These are phyloP conservation scores for Heteromeles arbutifolia DNA, from an alignment of 306 rosid genomes.

Conservation along the genomic window DNA sequence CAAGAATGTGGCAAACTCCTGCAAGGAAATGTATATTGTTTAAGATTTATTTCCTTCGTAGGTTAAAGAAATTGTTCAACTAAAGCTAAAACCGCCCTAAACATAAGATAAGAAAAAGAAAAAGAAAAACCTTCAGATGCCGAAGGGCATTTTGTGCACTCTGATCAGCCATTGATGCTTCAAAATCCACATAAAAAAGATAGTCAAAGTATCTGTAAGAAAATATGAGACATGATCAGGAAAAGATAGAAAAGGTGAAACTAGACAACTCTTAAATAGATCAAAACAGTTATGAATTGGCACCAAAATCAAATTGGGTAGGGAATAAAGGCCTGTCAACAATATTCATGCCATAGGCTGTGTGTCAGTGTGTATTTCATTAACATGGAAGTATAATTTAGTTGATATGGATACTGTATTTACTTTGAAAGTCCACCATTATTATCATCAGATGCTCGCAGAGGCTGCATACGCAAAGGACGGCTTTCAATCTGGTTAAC, in stretches of 20 bases:
- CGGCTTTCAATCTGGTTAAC: conserved; percentile 85
- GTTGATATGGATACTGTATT: conserved; percentile 20
- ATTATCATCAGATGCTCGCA: conserved; percentile 58
- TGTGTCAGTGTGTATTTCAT: too few relatives aligned
- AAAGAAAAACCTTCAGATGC: conserved; percentile 56
- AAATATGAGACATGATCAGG: conserved; percentile 19
- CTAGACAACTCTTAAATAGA: background rate
- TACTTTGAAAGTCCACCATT: conserved; percentile 56
- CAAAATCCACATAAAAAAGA: conserved; percentile 91
- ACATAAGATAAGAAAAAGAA: conserved; percentile 6
- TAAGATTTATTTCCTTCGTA: conserved; percentile 12
- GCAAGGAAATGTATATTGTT: conserved; percentile 18
- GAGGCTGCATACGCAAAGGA: conserved; percentile 73
- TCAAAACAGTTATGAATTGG: background rate
- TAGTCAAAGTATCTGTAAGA: conserved; percentile 75
- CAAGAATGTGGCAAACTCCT: conserved; percentile 93
- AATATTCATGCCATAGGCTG: background rate
- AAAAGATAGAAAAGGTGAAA: background rate
- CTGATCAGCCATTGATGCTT: conserved; percentile 94
- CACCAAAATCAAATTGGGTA: background rate
- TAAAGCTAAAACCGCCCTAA: background rate
- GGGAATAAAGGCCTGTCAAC: background rate
- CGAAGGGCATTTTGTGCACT: conserved; percentile 84
- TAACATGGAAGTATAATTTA: background rate
- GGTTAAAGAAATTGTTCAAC: background rate